Evolutionary conservation across 345 rosid genomes (phyloP), one percentile per base, ranked within the genome.

Genomic region (Melaleuca alternifolia): DNA sequence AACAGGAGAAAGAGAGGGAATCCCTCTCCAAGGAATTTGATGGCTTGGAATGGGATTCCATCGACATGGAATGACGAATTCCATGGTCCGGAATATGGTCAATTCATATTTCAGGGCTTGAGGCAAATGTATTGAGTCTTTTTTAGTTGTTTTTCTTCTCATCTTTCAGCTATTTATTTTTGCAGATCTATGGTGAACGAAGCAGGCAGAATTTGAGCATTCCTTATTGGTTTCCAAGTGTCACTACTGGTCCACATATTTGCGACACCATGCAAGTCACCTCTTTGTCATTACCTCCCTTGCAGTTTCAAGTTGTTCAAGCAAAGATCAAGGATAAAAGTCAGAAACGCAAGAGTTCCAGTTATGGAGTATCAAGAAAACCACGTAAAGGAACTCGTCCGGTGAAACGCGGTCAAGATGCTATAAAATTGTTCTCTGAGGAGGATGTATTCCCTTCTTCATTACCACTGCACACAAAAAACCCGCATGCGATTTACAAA

Each of bases 391-490:
- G 61, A 15, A 54, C n/a, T 87, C 82, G 85, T 51, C 89, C 71
- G 84, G 88, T 18, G 7, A n/a, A 83, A 54, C 61, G 41, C 48
- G 11, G 65, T 28, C 44, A 52, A 54, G 18, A 89, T 87, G 85
- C 62, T 30, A 54, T 46, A 10, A 90, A 88, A 71, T 89, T 92
- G 51, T 94, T 95, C 87, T 28, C 48, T 18, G 94, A 94, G 52
- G 89, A 90, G 85, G 93, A 94, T 85, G 94, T 91, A 6, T 93
- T 94, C 87, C 96, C 95, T 8, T 91, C 93, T 8, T 95, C 98
- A 7, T 89, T 94, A 46, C 95, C 97, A 0, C 93, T 97, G 83
- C 95, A 93, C 89, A 84, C 89, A 33, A 90, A 92, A 82, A 93
- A 95, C 82, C 98, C 96, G 7, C 83, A 86, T 82, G 94, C 90